Conservation (phyloP, 163 green algal species). For the Volvox carteri region DNA sequence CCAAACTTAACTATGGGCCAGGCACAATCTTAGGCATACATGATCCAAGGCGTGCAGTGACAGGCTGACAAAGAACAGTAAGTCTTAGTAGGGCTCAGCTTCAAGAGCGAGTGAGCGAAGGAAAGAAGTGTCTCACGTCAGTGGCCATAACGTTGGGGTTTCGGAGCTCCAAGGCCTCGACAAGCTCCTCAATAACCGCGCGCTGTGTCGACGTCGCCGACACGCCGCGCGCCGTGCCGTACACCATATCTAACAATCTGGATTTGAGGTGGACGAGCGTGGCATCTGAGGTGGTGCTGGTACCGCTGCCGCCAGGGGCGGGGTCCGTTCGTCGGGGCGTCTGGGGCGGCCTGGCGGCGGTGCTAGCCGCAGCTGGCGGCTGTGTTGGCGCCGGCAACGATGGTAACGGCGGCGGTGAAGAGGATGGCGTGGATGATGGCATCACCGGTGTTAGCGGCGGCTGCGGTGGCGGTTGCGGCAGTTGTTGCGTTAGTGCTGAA, state of each 20-base stretch:
- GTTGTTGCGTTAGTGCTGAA: no score
- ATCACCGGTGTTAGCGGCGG: not conserved
- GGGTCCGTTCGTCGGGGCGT: not conserved
- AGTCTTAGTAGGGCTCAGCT: no score
- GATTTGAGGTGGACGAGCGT: conserved; percentile 63
- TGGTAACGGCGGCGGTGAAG: not conserved
- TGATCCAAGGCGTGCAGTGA: no score
- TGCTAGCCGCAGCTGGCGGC: not conserved
- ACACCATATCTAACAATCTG: conserved; percentile 84
- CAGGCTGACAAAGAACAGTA: no score
- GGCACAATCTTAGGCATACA: no score
- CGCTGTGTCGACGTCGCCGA: conserved; percentile 64
- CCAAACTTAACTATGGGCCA: no score
- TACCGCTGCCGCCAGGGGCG: not conserved
- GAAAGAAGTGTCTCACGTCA: conserved; percentile 10
- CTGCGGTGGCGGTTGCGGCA: not conserved
- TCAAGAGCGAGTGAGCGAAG: not conserved
- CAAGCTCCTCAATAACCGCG: conserved; percentile 85
- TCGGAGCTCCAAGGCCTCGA: conserved; percentile 81
- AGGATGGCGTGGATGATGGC: not conserved
- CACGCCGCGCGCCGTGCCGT: conserved; percentile 83
- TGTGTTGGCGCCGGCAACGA: not conserved
- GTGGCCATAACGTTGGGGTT: conserved; percentile 77
- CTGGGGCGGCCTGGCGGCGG: no score
- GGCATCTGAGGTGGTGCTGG: not conserved